Evolutionary conservation across 306 rosid genomes (phyloP).

Genomic region (Lablab purpureus): DNA sequence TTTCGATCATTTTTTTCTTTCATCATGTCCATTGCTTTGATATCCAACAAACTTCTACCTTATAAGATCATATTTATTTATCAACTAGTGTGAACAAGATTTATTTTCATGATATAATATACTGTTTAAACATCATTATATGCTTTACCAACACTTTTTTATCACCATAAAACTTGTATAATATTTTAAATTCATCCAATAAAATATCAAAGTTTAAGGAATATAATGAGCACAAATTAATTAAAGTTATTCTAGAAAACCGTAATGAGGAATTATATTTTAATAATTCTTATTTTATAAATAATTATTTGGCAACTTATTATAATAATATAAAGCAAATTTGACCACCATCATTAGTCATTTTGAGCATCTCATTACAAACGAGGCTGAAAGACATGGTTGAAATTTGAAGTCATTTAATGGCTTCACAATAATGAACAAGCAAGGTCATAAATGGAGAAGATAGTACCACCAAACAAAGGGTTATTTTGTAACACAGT

Average conservation of each 20-base stretch:
- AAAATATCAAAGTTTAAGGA: neutral
- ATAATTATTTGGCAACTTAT: too few species aligned
- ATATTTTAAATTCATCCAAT: neutral
- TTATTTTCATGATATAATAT: too few species aligned
- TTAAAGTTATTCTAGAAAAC: conserved; percentile 9
- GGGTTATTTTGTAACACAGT: neutral
- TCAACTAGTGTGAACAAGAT: too few species aligned
- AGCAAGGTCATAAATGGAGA: neutral
- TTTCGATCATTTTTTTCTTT: too few species aligned
- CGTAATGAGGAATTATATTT: too few species aligned
- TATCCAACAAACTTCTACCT: too few species aligned
- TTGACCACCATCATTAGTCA: conserved; percentile 23
- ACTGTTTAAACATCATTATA: too few species aligned
- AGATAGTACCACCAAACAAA: neutral
- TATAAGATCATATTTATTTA: too few species aligned
- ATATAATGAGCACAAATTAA: neutral
- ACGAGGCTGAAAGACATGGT: neutral
- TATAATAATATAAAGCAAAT: too few species aligned
- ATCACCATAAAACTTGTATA: neutral
- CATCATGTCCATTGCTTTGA: too few species aligned
- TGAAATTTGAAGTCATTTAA: conserved; percentile 2
- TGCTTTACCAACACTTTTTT: neutral
- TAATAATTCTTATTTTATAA: too few species aligned
- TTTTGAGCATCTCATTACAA: conserved; percentile 6
- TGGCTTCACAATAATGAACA: conserved; percentile 11